Base-by-base conservation (phyloP, 495 filamentous ascomycete species). In the Staphylotrichum longicolle region DNA sequence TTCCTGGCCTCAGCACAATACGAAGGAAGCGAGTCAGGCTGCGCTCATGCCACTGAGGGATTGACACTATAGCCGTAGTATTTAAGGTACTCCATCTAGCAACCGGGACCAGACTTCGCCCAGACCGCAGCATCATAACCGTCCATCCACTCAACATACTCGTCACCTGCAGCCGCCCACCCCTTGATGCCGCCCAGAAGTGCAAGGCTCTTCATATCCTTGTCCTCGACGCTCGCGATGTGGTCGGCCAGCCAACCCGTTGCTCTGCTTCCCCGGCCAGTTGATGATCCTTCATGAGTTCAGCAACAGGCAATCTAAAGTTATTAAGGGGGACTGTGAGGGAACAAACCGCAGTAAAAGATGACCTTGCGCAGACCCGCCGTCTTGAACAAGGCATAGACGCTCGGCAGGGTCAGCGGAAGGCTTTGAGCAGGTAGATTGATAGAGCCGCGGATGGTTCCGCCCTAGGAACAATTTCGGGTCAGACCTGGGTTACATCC, bases 351-450 rank as follows among this genome's bases (percentile, higher is more conserved):
- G 63, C 88, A 91, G 64, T 86, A 91, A 75, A 84, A 91, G 46
- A 90, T 80, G 8, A 88, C 80, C 53, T 73, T 74, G 30, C 71
- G 68, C 3, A 85, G 65, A 0, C 76, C 76, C 1, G 83, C 82
- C 5, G 69, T 73, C 20, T 73, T 74, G 51, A 88, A 76, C 14
- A 88, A 54, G 6, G 66, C 66, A 65, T 88, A 87, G 10, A 90
- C 54, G 0, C 80, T 71, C 1, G 86, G 80, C 0, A 89, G 70
- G 4, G 80, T 82, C 0, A 79, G 79, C 57, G 83, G 84, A 0
- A 91, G 73, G 63, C 78, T 85, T 64, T 91, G 86, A 1, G 86
- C 87, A 1, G 88, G 88, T 5, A 91, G 79, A 67, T 91, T 91
- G 69, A 91, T 74, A 7, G 87, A 88, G 10, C 80, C 80, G 41